Base-by-base conservation (phyloP, 148 eudicot species). In the Vaccinium darrowii region DNA sequence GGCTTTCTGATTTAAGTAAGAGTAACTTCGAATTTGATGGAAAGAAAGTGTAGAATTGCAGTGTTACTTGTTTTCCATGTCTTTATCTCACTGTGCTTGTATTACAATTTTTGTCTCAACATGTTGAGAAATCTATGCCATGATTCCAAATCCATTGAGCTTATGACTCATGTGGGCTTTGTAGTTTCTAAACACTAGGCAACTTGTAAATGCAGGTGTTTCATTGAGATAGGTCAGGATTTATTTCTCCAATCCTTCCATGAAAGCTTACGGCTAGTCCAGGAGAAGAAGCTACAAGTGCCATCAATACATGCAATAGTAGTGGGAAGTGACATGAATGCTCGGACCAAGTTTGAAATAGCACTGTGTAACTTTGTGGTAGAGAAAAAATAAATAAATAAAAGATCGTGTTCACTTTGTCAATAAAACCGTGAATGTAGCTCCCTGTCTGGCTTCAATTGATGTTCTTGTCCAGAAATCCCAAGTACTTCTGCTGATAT, bases 391-490 rank as follows among this genome's bases (percentile, higher is more conserved):
- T n/a, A n/a, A n/a, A n/a, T n/a, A n/a, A n/a, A 84, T 95, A 73
- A 91, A 94, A 82, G 91, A 89, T 82, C 92, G 88, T 25, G 98
- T 95, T 81, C 98, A 93, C 88, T 94, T 95, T 85, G 94, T 95
- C 84, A 94, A 94, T 80, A 94, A 94, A 87, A 93, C 97, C 57
- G 88, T 95, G 80, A 93, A 92, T 62, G 95, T 94, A 27, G 92
- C 97, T 81, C 98, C 98, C 23, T 94, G 91, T 86, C 91, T 95
- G 82, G 97, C 98, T 73, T 89, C 97, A 19, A 88, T 95, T 67
- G 98, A 95, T 86, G 94, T 94, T 62, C 95, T 95, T 58, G 94
- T 95, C 33, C 98, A 94, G 85, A 95, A 95, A 83, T 95, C 98
- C 71, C 98, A 93, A 94, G 98, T 94, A 67, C 53, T 73, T 73